Base-by-base conservation (phyloP, 2,329 filamentous ascomycete genomes). In the Talaromyces sp. region DNA sequence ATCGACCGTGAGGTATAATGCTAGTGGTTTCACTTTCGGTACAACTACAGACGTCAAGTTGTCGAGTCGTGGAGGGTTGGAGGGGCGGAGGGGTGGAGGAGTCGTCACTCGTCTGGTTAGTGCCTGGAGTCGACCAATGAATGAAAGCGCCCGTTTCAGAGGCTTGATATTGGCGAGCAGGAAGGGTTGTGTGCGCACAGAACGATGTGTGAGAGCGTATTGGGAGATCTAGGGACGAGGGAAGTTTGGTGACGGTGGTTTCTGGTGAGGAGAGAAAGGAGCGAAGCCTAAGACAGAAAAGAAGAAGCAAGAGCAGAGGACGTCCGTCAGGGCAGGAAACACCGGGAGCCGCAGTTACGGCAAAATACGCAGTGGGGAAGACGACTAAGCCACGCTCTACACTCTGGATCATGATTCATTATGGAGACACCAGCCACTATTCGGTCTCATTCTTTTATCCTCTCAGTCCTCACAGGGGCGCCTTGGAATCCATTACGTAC, bases 71-170 rank as follows among this genome's bases (percentile, higher is more conserved):
- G 24, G 58, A 48, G 41, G 58, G 66, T 64, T 67, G 63, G 65
- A 70, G 65, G 66, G 52, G 52, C 54, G 57, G 60, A 66, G 60
- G 66, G 62, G 64, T 37, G 61, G 27, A 65, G 43, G 60, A 59
- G 57, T 67, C 63, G 65, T 56, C 61, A 67, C 56, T 59, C 11
- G 52, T 56, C n/a, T 33, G 39, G 35, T 27, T 58, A 58, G 56
- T 43, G 35, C 35, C 14, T 37, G 31, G 52, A 39, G 52, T 14
- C 9, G 31, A 9, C 52, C 52, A 56, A 56, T 56, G 52, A 39
- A 16, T 56, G 52, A 39, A 16, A 56, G 33, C 33, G 52, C 52
- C 19, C 11, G 52, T 56, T 39, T 37, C 52, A 37, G 10, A 56
- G 33, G 33, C 27, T 54, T 35, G 50, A 19, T 13, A 35, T 19